Evolutionary conservation across 164 flowering plant species (phyloP).

Genomic region (Vitis vinifera): DNA sequence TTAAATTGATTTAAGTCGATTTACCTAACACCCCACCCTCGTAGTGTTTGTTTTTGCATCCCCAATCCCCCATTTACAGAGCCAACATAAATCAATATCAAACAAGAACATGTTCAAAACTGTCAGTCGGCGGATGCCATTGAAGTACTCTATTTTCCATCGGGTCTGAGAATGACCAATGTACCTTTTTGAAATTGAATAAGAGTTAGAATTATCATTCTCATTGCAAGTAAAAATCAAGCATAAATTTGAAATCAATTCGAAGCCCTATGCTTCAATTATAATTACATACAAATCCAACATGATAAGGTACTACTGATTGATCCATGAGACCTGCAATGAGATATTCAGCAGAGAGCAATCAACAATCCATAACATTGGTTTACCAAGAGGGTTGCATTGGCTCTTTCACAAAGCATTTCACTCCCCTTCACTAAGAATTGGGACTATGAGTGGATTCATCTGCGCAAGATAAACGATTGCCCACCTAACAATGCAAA

Average conservation of each 20-base stretch:
- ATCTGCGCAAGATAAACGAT: constrained; percentile 53
- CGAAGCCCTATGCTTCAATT: constrained; percentile 1
- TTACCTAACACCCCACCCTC: no score
- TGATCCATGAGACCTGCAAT: constrained; percentile 3
- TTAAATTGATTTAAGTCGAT: no score
- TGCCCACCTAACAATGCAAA: constrained; percentile 37
- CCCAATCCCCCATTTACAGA: no score
- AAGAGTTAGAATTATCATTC: neutral
- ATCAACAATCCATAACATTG: constrained; percentile 7
- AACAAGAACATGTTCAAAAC: no score
- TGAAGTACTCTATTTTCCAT: no score
- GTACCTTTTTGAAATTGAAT: constrained; percentile 1
- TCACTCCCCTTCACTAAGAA: constrained; percentile 55
- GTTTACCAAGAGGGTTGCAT: neutral
- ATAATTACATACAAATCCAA: constrained; percentile 17
- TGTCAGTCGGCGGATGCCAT: no score
- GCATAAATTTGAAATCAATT: neutral
- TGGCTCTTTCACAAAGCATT: neutral
- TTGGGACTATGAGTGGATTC: constrained; percentile 64
- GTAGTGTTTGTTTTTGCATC: no score
- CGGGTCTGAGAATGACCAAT: neutral
- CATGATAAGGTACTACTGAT: neutral
- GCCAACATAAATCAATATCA: no score
- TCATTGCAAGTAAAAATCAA: neutral
- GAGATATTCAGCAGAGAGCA: neutral